phyloP scores from a whole-genome alignment of 305 asterid genomes.

The Caryopteris hybrid region DNA sequence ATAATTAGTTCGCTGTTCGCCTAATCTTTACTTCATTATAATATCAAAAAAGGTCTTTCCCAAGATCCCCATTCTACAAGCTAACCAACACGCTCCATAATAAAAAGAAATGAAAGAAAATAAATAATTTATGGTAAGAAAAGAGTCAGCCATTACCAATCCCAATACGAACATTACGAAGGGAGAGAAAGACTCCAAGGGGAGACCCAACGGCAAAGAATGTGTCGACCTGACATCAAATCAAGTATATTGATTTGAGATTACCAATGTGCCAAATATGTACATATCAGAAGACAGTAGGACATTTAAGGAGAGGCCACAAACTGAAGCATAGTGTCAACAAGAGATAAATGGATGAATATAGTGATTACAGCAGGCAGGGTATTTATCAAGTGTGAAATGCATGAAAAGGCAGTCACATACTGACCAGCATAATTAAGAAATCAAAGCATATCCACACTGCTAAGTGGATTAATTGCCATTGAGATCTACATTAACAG shows the following conservation, averaged over 20 bases:
- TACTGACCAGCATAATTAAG: background rate
- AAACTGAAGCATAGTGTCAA: background rate
- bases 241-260: conserved; percentile 15
- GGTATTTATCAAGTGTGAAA: background rate
- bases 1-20: background rate
- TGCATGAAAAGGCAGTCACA: background rate
- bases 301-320: background rate
- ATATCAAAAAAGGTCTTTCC: background rate
- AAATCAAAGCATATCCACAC: background rate
- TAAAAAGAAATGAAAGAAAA: conserved; percentile 1
- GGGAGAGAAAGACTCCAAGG: conserved; percentile 94
- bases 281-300: background rate
- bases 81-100: background rate
- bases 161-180: conserved; percentile 91
- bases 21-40: background rate
- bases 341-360: background rate
- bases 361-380: background rate
- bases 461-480: too few species aligned
- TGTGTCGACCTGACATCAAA: conserved; percentile 77
- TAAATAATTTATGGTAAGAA: too few species aligned
- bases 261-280: background rate
- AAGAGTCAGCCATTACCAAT: conserved; percentile 53
- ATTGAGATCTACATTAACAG: too few species aligned
- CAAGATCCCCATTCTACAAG: background rate
- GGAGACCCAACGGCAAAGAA: conserved; percentile 97